Base-by-base conservation (phyloP, 176 grass and related monocot genomes). In the Leersia perrieri region DNA sequence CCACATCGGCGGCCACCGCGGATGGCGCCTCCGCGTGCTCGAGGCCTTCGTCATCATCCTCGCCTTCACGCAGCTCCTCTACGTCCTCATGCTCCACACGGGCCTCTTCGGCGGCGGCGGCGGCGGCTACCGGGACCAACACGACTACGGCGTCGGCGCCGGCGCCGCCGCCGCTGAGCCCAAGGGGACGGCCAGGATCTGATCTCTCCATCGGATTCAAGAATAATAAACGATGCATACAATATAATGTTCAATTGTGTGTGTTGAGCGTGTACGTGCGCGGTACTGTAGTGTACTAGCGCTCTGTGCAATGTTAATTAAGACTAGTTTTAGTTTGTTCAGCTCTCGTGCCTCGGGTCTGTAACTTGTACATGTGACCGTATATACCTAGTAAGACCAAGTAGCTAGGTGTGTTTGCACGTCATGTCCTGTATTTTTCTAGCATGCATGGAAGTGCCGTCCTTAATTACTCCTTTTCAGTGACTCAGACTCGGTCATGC, bases 11-110 rank as follows among this genome's bases (percentile, higher is more conserved):
- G 78, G 77, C 0, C 16, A 90, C 78, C 75, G 94, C 40, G 94
- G 94, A 1, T 97, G 94, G 94, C 82, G 90, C 32, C 80, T 97
- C 30, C 75, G 90, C 32, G 85, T 82, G 60, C 77, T 97, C 26
- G 94, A 97, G 86, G 88, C 88, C 23, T 89, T 97, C 79, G 55
- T 93, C 77, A 93, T 93, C 74, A 97, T 97, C 68, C 71, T 97
- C 68, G 84, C 83, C 7, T 93, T 93, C 83, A 93, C 94, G 16
- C 90, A 97, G 88, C 76, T 97, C 5, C 75, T 97, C n/a, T 93
- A 97, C 85, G 90, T 93, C 36, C 70, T 97, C 63, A 84, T 97
- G 86, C 88, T 97, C 55, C 94, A 97, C 28, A 60, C 83, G 0
- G 90, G 94, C 1, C 73, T 97, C 80, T 91, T 93, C 47, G 90